A percentile compares a stretch with the other conserved stretches of the same genome.
phyloP scores from a whole-genome alignment of 2,329 filamentous ascomycete genomes.

The Diaporthe destruens region DNA sequence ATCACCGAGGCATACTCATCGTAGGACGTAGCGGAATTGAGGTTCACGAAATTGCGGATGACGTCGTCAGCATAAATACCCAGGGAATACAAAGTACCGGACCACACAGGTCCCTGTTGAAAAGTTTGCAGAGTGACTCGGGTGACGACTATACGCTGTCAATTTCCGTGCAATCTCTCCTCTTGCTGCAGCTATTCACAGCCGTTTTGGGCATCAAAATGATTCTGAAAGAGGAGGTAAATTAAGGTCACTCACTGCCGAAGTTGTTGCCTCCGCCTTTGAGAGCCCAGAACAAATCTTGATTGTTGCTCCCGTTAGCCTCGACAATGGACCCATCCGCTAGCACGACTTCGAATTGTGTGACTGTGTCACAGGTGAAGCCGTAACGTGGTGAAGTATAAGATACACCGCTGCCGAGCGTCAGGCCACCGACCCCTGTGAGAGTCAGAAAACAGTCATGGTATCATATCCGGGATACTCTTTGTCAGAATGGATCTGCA shows the following conservation, averaged over 20 bases:
- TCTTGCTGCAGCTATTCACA: neutral
- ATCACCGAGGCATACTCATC: conserved; percentile 24
- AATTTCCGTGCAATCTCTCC: neutral
- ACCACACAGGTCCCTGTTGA: conserved; percentile 27
- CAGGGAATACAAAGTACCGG: neutral
- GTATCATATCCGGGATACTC: neutral
- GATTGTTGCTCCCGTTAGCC: neutral
- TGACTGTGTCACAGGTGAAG: conserved; percentile 1
- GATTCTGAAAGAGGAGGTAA: neutral
- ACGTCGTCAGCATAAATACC: neutral
- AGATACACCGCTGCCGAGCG: conserved; percentile 35
- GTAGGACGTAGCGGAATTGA: neutral
- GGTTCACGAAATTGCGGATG: neutral
- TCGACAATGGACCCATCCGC: conserved; percentile 23
- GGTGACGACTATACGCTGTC: conserved; percentile 40
- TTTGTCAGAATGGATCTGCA: conserved; percentile 47
- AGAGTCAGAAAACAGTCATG: neutral
- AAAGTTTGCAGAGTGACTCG: conserved; percentile 40
- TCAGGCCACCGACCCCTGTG: conserved; percentile 31
- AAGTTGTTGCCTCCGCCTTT: conserved; percentile 42
- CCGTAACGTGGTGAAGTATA: conserved; percentile 19
- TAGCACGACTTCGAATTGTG: conserved; percentile 6
- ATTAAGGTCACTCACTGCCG: conserved; percentile 30
- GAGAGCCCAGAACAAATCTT: conserved; percentile 11
- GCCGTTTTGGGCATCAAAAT: neutral